These are phyloP conservation scores for Nematodospora valgi DNA, from an alignment of 805 yeast species.

Conservation along the genomic window DNA sequence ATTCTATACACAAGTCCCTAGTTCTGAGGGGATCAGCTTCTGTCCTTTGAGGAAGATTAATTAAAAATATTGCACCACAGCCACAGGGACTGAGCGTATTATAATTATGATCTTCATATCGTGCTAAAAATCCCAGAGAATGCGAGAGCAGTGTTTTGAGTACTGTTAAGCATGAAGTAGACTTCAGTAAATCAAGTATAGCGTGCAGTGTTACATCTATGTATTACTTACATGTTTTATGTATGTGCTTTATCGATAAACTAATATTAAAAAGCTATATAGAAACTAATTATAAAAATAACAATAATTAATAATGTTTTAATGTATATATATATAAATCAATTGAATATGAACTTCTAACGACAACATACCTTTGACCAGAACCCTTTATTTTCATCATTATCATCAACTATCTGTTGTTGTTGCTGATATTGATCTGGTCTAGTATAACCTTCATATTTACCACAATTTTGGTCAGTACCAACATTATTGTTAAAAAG, in stretches of 20 bases:
- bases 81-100: slow-evolving; percentile 34
- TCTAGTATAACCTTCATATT: slow-evolving; percentile 13
- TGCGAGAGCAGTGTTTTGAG: slow-evolving; percentile 30
- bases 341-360: no score
- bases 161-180: slow-evolving; percentile 39
- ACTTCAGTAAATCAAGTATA: no score
- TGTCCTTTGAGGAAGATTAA: slow-evolving; percentile 38
- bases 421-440: slow-evolving; percentile 37
- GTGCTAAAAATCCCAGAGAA: slow-evolving; percentile 27
- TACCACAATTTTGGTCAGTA: slow-evolving; percentile 19
- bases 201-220: no score
- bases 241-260: no score
- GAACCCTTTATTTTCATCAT: slow-evolving; percentile 37
- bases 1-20: no score
- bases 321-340: no score
- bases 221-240: no score
- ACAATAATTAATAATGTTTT: no score
- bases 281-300: no score
- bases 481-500: slow-evolving; percentile 12
- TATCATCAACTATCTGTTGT: slow-evolving; percentile 31
- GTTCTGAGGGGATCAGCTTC: slow-evolving; percentile 41
- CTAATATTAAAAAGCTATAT: no score
- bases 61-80: slow-evolving; percentile 39
- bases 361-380: slow-evolving; percentile 44
- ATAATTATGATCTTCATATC: no score